Percentiles rank a stretch among this genome's conserved stretches.
These are phyloP conservation scores for Lithospermum erythrorhizon DNA, from an alignment of 257 asterid species.

Conservation along the genomic window DNA sequence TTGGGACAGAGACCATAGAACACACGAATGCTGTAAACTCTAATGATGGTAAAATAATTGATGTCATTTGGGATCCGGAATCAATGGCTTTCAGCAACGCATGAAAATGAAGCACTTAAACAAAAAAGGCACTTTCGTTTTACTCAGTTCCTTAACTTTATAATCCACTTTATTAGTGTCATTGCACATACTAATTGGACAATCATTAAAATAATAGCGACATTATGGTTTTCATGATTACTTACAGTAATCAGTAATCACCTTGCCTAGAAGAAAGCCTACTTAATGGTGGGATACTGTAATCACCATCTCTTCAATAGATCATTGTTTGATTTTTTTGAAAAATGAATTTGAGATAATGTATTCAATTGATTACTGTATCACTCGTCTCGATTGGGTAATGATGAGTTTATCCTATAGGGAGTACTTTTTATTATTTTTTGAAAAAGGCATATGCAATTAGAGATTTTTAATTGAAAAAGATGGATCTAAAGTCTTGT, in stretches of 20 bases:
- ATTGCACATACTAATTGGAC: constrained; percentile 16
- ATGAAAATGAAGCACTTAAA: constrained; percentile 14
- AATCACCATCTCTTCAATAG: not conserved
- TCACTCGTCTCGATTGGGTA: not conserved
- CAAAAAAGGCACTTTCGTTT: constrained; percentile 18
- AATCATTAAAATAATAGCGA: constrained; percentile 3
- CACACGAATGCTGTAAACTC: not conserved
- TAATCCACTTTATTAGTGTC: constrained; percentile 12
- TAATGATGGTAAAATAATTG: constrained; percentile 19
- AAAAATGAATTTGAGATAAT: not conserved
- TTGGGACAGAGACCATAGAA: too few relatives aligned
- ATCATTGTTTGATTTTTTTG: constrained; percentile 2
- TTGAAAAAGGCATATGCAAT: not conserved
- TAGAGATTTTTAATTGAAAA: not conserved
- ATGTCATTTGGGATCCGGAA: constrained; percentile 27
- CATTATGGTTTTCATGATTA: constrained; percentile 27
- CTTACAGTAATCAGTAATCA: not conserved
- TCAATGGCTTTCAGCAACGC: constrained; percentile 38
- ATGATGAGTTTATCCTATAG: not conserved
- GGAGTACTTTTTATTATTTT: too few relatives aligned
- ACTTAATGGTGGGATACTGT: not conserved
- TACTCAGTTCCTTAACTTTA: not conserved
- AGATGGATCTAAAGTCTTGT: too few relatives aligned
- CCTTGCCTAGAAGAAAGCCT: not conserved
- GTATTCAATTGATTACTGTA: not conserved